phyloP scores from a whole-genome alignment of 768 basidiomycete genomes.

The Kwoniella shandongensis region DNA sequence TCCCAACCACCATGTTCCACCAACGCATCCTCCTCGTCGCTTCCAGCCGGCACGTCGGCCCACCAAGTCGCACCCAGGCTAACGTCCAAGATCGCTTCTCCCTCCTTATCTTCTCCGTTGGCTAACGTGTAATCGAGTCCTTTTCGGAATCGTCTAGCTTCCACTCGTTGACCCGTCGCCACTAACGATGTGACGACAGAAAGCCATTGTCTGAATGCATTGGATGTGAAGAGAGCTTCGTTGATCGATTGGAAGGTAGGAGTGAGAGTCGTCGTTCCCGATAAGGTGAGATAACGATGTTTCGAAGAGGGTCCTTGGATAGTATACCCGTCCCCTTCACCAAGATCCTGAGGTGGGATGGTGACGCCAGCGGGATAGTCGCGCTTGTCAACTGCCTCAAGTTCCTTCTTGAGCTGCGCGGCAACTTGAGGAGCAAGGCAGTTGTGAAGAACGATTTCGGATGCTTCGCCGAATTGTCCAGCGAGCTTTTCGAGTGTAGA shows the following conservation, averaged over 20 bases:
- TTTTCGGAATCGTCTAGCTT: slow-evolving; percentile 84
- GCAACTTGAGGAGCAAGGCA: slow-evolving; percentile 76
- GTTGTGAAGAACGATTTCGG: slow-evolving; percentile 80
- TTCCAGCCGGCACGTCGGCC: slow-evolving; percentile 43
- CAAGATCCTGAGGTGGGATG: slow-evolving; percentile 70
- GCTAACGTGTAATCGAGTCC: slow-evolving; percentile 95
- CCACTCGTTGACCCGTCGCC: slow-evolving; percentile 69
- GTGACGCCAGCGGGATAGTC: slow-evolving; percentile 57
- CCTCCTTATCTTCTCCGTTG: slow-evolving; percentile 57
- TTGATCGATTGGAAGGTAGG: slow-evolving; percentile 66
- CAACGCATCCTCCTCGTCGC: slow-evolving; percentile 47
- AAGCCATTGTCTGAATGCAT: slow-evolving; percentile 90
- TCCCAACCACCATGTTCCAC: slow-evolving; percentile 81
- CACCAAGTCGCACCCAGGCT: slow-evolving; percentile 80
- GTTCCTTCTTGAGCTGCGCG: slow-evolving; percentile 63
- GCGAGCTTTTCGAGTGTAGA: slow-evolving; percentile 78
- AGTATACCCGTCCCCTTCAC: slow-evolving; percentile 64
- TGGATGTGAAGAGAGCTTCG: slow-evolving; percentile 72
- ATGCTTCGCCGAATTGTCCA: slow-evolving; percentile 77
- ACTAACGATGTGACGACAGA: slow-evolving; percentile 69
- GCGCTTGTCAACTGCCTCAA: slow-evolving; percentile 65
- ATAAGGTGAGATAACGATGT: slow-evolving; percentile 81
- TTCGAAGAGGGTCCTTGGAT: slow-evolving; percentile 88
- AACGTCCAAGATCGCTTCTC: slow-evolving; percentile 77
- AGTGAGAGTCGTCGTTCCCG: slow-evolving; percentile 56